Base-by-base conservation (phyloP, 768 basidiomycete species). In the Boletus subparvulus region DNA sequence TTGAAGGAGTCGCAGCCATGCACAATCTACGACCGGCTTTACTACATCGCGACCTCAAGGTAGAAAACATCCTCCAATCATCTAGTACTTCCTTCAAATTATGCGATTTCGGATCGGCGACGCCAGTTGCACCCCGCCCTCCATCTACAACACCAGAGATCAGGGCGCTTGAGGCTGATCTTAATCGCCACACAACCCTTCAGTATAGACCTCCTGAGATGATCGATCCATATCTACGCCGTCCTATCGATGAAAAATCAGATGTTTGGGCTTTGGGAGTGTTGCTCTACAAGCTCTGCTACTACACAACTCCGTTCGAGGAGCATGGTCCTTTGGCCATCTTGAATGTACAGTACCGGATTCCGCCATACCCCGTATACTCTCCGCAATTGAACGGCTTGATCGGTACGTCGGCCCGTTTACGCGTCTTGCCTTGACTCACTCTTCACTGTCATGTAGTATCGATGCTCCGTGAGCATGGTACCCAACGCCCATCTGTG, bases 201-300 rank as follows among this genome's bases (percentile, higher is more conserved):
- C 97, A 98, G 71, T 99, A 99, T 69, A 81, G 97, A 43, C 93
- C 96, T n/a, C 96, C 97, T 3, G 97, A 99, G 74, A 97, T 99
- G 93, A 89, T 98, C 16, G 96, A 99, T 68, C 84, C 87, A 0
- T 89, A 90, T 71, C 80, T 88, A 26, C 81, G 92, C 59, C 80
- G 90, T 55, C 88, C 90, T 2, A 82, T 94, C 35, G 93, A 94
- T 68, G 93, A 95, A 72, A 96, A 94, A 76, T 91, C 89, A 71
- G 96, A 99, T 66, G 88, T 99, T 0, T 99, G 97, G 97, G 97
- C 97, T 0, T 80, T 99, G 24, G 97, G 96, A 24, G 94, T 98
- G 16, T 77, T 99, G 57, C 80, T 99, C 14, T 99, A 98, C 79
- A 99, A 98, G 77, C 83, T 99, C 14, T 98, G 97, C 73, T 99